Conservation (phyloP, 805 yeast species). For the Pichia exigua region DNA sequence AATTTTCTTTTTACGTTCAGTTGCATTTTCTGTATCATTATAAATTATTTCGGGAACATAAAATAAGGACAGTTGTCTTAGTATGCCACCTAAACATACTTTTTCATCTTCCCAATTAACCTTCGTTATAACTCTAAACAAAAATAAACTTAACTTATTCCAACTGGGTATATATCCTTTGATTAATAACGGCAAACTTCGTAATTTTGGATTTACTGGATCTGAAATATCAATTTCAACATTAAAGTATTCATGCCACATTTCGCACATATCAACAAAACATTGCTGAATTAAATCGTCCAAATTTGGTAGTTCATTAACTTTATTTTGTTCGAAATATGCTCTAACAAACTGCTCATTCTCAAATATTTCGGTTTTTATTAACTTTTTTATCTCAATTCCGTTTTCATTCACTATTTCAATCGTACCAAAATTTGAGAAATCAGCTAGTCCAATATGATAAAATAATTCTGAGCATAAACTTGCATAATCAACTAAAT, state of each 20-base stretch:
- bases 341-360: constrained; percentile 10
- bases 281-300: constrained; percentile 9
- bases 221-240: constrained; percentile 34
- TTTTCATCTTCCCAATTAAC: constrained; percentile 64
- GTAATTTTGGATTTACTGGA: constrained; percentile 32
- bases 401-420: constrained; percentile 25
- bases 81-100: constrained; percentile 56
- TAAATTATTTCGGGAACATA: constrained; percentile 33
- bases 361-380: constrained; percentile 30
- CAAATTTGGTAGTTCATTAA: constrained; percentile 8
- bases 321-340: not conserved
- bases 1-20: constrained; percentile 24
- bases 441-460: constrained; percentile 70
- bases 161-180: constrained; percentile 56
- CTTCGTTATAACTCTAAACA: constrained; percentile 50
- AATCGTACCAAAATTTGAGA: constrained; percentile 71
- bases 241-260: constrained; percentile 76
- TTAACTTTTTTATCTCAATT: constrained; percentile 30
- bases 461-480: constrained; percentile 64
- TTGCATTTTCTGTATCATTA: constrained; percentile 20
- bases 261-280: constrained; percentile 49
- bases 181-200: constrained; percentile 59
- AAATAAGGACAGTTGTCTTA: constrained; percentile 62
- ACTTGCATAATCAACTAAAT: constrained; percentile 73
- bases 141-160: constrained; percentile 56